Evolutionary conservation across 345 rosid genomes (phyloP), one percentile per base, ranked within the genome.

Genomic region (Ceriops tagal): DNA sequence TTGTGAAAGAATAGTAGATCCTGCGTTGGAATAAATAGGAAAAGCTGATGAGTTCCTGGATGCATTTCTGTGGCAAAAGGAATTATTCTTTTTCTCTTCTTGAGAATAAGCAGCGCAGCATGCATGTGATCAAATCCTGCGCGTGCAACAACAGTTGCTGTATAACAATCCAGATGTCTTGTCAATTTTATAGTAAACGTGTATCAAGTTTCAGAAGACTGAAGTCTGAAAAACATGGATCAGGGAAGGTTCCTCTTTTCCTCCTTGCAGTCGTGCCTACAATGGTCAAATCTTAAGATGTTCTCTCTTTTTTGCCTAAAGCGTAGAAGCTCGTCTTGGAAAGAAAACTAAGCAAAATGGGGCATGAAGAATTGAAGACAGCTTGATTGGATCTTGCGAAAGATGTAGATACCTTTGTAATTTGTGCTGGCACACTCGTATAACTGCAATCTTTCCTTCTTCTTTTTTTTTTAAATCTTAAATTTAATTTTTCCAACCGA

Each of bases 21-120:
- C 70, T 70, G 62, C 69, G 72, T 18, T 63, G 26, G 64, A 87
- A 74, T 78, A 76, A 83, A 64, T 69, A 69, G 84, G 83, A 72
- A 80, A 79, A 75, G 79, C 53, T 59, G 84, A 78, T 78, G 77
- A 78, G 62, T 77, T 81, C 82, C 69, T 49, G 43, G 66, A 66
- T 71, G 74, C 77, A 68, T 65, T 67, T 74, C 64, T 60, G 68
- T 64, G 30, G 79, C 72, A 39, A 64, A 69, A 55, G 75, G 81
- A 76, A 66, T 74, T 19, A 59, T 75, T 77, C 68, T 69, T 69
- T 64, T 56, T 37, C 13, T 74, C 65, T 52, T 56, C 28, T 39
- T 6, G 39, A 30, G 70, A 72, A 66, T 69, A 65, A 61, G 18
- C 49, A 43, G 19, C 4, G 64, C 22, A 65, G 60, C 62, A 8